Base-by-base conservation (phyloP, 805 yeast species). In the Saturnispora kantuleensis region DNA sequence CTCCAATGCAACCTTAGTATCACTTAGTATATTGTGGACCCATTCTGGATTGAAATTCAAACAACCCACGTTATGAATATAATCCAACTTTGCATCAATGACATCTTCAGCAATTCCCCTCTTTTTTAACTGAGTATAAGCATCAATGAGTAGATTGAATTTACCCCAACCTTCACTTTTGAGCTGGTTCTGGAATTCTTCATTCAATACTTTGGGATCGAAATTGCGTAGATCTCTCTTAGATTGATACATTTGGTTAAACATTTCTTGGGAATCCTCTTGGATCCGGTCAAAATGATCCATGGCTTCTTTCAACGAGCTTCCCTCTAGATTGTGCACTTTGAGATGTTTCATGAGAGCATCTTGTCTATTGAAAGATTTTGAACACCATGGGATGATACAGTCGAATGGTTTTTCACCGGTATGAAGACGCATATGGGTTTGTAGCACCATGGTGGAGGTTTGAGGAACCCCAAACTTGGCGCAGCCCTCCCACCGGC, bases 401-500 rank as follows among this genome's bases (percentile, higher is more conserved):
- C 90, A 83, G 52, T 67, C 73, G 51, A 73, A 79, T 31, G 85
- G 85, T 52, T 71, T 71, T 52, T 81, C 84, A 1, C 82, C 79
- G 0, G 83, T 76, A 57, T 83, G 90, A 1, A 76, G 68, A 45
- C 85, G 59, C 51, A 80, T 65, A 55, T 82, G 90, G 0, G 82
- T 68, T 0, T 78, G 66, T 30, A 83, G 65, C 1, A 82, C 80
- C 58, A 74, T 73, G 41, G 79, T 56, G 10, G 77, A 71, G 12
- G 76, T 76, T 54, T 73, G 79, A 26, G 65, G 65, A 2, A 71
- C 57, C 5, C 79, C 81, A 43, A 63, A 67, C 12, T 77, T 51
- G 11, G 71, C 59, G 56, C 89, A 81, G 9, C 68, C 72, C 33
- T 64, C 69, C 89, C 89, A 81, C 37, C 69, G 73, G 51, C 88